Evolutionary conservation across 768 basidiomycete genomes (phyloP), one percentile per base, ranked within the genome.

Genomic region (Serpula lacrymans): DNA sequence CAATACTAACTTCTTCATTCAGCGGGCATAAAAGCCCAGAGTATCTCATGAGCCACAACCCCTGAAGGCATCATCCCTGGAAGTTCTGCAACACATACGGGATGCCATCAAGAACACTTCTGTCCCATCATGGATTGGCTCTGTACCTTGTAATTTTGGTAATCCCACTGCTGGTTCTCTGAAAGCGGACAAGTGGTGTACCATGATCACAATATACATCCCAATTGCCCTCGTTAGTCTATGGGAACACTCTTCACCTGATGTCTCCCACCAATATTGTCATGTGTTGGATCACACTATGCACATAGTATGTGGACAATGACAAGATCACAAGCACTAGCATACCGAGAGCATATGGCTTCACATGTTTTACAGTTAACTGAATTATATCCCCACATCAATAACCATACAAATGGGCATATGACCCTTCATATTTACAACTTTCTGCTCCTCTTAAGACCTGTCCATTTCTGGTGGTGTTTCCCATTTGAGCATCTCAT

Each of bases 401-500:
- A n/a, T n/a, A n/a, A n/a, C n/a, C n/a, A n/a, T n/a, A n/a, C n/a
- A 6, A 68, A 64, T 33, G 33, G 56, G n/a, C 68, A 68, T 32
- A 41, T 55, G 14, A 46, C 57, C 3, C 40, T 61, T 21, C 63
- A 58, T 29, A 30, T 65, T 5, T 47, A 55, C 13, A 55, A 68
- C 11, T 68, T 66, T 36, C 46, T 67, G 0, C 9, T 48, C 0
- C 45, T 58, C 2, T 69, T 68, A 39, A 61, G 70, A 0, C 67
- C 66, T n/a, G 49, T 62, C 0, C 51, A 54, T 28, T 56, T 54
- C 1, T 72, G 65, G 70, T 70, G 66, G 64, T 49, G 53, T 2
- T 71, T 64, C 43, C 65, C 63, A 0, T 68, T 63, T 31, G 64
- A 72, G 39, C 37, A 52, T 0, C 41, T 63, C 10, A 70, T 71